Conservation (phyloP, 495 filamentous ascomycete species). For the Talaromyces adpressus region DNA sequence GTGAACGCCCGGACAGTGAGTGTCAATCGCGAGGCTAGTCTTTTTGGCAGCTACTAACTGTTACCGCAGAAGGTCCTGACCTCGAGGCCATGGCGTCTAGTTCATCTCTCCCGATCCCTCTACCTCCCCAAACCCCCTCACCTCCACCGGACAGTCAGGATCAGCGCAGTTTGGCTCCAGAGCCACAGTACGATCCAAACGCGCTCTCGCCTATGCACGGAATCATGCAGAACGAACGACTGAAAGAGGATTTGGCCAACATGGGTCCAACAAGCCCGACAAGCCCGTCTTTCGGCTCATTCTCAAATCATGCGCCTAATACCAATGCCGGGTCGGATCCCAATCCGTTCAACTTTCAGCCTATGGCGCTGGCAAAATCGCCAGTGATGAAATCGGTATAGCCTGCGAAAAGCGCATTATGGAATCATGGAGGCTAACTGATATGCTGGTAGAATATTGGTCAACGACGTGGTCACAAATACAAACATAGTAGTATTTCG, state of each 20-base stretch:
- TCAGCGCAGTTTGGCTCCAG: conserved; percentile 20
- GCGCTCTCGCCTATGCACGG: conserved; percentile 55
- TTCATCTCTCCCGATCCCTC: conserved; percentile 53
- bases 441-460: conserved; percentile 58
- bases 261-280: conserved; percentile 31
- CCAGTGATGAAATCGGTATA: conserved; percentile 76
- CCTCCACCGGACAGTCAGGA: conserved; percentile 54
- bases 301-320: conserved; percentile 26
- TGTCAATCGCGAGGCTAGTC: neutral
- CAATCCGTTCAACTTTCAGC: conserved; percentile 89
- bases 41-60: neutral
- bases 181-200: conserved; percentile 48
- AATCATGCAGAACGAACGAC: conserved; percentile 27
- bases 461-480: conserved; percentile 90
- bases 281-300: conserved; percentile 36
- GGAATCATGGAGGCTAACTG: conserved; percentile 3
- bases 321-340: conserved; percentile 29
- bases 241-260: conserved; percentile 10
- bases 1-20: neutral
- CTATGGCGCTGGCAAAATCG: conserved; percentile 66
- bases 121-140: conserved; percentile 61
- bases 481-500: conserved; percentile 94
- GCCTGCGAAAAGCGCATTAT: neutral
- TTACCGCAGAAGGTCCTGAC: neutral
- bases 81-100: conserved; percentile 37